Conservation (phyloP, 768 basidiomycete genomes). For the Sporobolomyces phaffii region DNA sequence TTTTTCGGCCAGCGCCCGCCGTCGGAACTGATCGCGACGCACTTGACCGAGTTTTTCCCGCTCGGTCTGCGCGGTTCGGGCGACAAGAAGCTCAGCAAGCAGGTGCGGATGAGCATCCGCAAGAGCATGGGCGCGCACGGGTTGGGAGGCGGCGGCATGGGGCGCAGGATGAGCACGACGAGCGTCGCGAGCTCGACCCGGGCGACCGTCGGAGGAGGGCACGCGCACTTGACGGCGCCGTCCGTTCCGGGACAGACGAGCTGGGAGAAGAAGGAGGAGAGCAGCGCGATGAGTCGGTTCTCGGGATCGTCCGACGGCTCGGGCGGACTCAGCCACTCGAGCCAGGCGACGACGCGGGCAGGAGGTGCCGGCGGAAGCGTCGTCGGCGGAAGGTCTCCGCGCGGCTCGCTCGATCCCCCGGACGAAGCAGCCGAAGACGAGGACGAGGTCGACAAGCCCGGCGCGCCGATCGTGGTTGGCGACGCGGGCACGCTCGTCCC, state of each 20-base stretch:
- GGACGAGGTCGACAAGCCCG: background rate
- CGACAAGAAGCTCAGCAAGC: conserved; percentile 66
- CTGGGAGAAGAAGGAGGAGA: conserved; percentile 37
- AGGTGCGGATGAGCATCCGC: conserved; percentile 80
- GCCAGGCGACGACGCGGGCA: background rate
- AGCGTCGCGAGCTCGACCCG: conserved; percentile 39
- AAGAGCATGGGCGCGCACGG: conserved; percentile 34
- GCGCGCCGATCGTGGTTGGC: background rate
- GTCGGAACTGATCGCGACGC: conserved; percentile 90
- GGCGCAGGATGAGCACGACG: conserved; percentile 15
- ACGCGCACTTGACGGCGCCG: background rate
- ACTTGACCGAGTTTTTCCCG: conserved; percentile 92
- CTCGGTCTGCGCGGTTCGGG: conserved; percentile 10
- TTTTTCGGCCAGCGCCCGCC: conserved; percentile 98
- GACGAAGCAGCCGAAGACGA: conserved; percentile 37
- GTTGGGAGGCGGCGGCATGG: background rate
- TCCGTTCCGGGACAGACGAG: conserved; percentile 23
- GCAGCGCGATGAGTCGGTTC: conserved; percentile 33
- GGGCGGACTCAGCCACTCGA: background rate
- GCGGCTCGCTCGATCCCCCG: conserved; percentile 30
- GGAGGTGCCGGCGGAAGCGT: background rate
- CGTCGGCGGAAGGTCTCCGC: conserved; percentile 1
- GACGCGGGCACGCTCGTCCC: background rate
- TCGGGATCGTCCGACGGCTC: conserved; percentile 40
- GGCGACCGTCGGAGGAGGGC: conserved; percentile 6